These are phyloP conservation scores for Lentinula sp. DNA, from an alignment of 768 basidiomycete species.

Conservation along the genomic window DNA sequence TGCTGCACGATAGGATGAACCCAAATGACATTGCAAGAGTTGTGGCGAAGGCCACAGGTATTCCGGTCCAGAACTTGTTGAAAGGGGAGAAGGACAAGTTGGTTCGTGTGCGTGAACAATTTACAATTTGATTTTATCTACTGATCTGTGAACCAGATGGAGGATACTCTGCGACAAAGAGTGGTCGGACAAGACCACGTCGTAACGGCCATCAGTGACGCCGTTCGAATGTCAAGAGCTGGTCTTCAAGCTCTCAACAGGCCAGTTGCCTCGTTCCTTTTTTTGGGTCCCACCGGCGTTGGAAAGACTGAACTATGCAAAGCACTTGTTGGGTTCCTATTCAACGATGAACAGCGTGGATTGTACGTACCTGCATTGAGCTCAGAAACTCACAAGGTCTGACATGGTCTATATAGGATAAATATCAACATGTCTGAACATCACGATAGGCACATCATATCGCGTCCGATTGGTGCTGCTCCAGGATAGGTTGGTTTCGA, in stretches of 20 bases:
- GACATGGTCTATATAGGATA: slow-evolving; percentile 39
- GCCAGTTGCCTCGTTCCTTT: slow-evolving; percentile 90
- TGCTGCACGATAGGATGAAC: slow-evolving; percentile 83
- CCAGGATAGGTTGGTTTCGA: slow-evolving; percentile 94
- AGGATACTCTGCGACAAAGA: slow-evolving; percentile 62
- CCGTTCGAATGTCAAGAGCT: slow-evolving; percentile 88
- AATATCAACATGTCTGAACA: slow-evolving; percentile 98
- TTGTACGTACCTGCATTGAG: slow-evolving; percentile 43
- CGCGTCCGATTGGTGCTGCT: slow-evolving; percentile 85
- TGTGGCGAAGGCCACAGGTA: slow-evolving; percentile 84
- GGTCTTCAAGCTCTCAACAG: slow-evolving; percentile 85
- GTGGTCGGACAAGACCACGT: slow-evolving; percentile 93
- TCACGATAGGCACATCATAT: slow-evolving; percentile 88
- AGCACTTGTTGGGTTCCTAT: slow-evolving; percentile 82
- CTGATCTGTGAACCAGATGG: slow-evolving; percentile 56
- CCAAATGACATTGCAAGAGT: slow-evolving; percentile 87
- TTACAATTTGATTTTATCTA: background rate
- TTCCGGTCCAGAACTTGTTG: slow-evolving; percentile 82
- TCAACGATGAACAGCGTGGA: slow-evolving; percentile 83
- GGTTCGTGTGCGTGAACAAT: slow-evolving; percentile 58
- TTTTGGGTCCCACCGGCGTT: slow-evolving; percentile 84
- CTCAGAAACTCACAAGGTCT: background rate
- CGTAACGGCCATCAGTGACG: slow-evolving; percentile 80
- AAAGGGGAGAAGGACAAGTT: slow-evolving; percentile 89
- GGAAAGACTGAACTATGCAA: slow-evolving; percentile 93